phyloP scores from a whole-genome alignment of 108 stramenopile genomes.

The Schizochytrium sp. region DNA sequence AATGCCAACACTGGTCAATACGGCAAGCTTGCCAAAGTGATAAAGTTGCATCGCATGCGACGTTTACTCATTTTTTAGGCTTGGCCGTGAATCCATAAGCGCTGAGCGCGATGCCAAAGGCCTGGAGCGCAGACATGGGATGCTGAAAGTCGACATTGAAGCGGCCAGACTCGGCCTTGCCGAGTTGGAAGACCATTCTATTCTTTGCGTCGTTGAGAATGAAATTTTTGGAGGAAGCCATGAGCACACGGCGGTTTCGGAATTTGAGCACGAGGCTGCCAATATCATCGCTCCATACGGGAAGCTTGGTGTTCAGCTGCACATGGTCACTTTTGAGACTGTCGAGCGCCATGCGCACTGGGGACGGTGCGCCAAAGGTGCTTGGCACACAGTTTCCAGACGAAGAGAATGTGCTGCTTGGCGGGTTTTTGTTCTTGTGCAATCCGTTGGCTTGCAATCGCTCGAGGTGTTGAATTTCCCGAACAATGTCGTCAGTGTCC shows the following conservation, averaged over 20 bases:
- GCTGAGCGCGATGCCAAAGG: conserved; percentile 29
- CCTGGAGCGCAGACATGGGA: conserved; percentile 26
- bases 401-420: too few species aligned
- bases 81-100: neutral
- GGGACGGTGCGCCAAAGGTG: neutral
- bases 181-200: conserved; percentile 18
- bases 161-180: neutral
- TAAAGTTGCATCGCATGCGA: too few species aligned
- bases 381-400: too few species aligned
- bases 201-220: neutral
- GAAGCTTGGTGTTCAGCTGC: neutral
- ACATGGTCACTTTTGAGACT: neutral
- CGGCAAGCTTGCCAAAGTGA: too few species aligned
- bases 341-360: neutral
- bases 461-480: neutral
- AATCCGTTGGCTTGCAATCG: too few species aligned
- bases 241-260: neutral
- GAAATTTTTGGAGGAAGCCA: conserved; percentile 17
- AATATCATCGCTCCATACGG: neutral
- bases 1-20: too few species aligned
- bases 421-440: too few species aligned
- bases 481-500: neutral
- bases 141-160: conserved; percentile 26
- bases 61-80: neutral
- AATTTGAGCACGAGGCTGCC: neutral